phyloP scores from a whole-genome alignment of 2,329 filamentous ascomycete genomes.

The Paracamarosporium sp. region DNA sequence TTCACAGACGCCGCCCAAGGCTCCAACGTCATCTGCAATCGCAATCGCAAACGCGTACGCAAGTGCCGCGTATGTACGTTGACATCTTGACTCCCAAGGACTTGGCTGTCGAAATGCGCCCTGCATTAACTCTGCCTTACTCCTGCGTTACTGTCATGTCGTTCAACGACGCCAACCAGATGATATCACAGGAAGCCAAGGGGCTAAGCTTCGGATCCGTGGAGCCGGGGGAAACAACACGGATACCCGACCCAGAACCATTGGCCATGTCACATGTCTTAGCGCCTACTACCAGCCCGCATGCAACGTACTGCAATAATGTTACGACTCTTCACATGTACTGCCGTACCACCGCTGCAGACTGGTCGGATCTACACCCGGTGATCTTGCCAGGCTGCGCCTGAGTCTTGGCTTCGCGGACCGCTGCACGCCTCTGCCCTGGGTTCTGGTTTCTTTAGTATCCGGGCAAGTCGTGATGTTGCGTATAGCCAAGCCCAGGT shows the following conservation, averaged over 20 bases:
- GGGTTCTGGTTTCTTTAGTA: neutral
- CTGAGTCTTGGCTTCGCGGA: neutral
- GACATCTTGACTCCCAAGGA: neutral
- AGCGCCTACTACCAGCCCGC: neutral
- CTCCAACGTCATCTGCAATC: neutral
- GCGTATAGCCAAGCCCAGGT: neutral
- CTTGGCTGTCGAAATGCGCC: neutral
- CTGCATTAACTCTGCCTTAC: neutral
- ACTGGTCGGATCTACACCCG: neutral
- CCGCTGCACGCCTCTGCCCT: neutral
- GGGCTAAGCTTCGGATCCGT: neutral
- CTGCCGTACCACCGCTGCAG: neutral
- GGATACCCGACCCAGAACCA: neutral
- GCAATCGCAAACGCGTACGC: neutral
- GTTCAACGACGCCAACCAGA: neutral
- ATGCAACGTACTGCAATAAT: neutral
- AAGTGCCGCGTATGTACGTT: neutral
- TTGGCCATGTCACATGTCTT: neutral
- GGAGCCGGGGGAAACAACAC: neutral
- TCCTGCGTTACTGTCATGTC: neutral
- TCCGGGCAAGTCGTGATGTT: neutral
- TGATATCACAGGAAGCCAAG: neutral
- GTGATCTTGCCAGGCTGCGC: neutral
- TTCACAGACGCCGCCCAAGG: neutral
- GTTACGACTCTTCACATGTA: neutral